These are phyloP conservation scores for Aspergillus hortae DNA, from an alignment of 2,329 filamentous ascomycete species.

Conservation along the genomic window DNA sequence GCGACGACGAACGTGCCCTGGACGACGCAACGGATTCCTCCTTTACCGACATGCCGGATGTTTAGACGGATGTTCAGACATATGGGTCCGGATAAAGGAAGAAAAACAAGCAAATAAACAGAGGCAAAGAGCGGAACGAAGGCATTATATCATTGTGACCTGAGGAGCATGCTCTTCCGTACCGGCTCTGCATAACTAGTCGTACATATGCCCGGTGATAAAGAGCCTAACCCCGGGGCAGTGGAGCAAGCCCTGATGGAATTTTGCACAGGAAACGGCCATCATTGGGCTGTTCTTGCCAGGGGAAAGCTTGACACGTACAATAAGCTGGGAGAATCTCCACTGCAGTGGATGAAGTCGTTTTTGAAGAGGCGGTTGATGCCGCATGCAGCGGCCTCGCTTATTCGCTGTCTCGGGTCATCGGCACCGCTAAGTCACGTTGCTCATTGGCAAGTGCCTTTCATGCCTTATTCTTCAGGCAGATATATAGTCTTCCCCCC, in stretches of 20 bases:
- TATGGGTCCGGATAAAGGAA: not conserved
- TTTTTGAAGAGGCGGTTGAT: not conserved
- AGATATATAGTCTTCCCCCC: not conserved
- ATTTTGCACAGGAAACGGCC: not conserved
- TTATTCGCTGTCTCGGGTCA: constrained; percentile 1
- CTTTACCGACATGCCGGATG: not conserved
- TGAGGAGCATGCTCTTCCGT: too few relatives aligned
- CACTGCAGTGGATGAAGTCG: not conserved
- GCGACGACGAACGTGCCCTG: constrained; percentile 14
- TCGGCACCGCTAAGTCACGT: constrained; percentile 4
- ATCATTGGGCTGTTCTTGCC: not conserved
- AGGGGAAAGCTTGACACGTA: constrained; percentile 6
- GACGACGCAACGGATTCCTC: not conserved
- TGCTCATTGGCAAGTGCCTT: not conserved
- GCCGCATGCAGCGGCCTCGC: not conserved
- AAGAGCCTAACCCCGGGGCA: constrained; percentile 1
- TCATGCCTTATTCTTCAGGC: not conserved
- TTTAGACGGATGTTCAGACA: not conserved
- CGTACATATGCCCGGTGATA: not conserved
- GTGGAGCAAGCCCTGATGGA: not conserved
- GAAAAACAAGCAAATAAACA: not conserved
- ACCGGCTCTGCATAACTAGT: too few relatives aligned
- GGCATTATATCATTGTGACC: constrained; percentile 3
- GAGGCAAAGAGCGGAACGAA: not conserved
- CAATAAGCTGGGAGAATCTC: not conserved